Evolutionary conservation across 108 stramenopile species (phyloP).

Genomic region (Pinguiococcus pyrenoidosus): DNA sequence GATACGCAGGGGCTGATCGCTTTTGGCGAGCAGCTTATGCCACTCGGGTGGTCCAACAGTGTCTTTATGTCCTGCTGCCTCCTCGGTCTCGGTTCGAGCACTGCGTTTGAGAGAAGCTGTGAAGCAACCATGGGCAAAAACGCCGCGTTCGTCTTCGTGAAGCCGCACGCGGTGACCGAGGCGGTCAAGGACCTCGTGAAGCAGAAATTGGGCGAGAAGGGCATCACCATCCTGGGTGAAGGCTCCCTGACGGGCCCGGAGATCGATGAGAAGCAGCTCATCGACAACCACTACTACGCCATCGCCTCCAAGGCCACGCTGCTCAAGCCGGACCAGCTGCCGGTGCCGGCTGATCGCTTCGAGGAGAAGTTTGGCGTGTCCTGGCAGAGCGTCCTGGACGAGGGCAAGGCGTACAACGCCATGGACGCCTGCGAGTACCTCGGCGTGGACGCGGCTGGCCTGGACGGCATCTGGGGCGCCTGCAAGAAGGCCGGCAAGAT

Average conservation of each 20-base stretch:
- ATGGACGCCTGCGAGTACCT: neutral
- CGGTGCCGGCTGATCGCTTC: conserved; percentile 2
- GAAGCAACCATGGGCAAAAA: too few species aligned
- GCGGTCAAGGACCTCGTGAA: neutral
- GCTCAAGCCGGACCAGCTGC: neutral
- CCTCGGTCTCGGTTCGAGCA: too few species aligned
- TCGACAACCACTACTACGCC: conserved; percentile 5
- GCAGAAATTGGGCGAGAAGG: neutral
- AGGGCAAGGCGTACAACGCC: conserved; percentile 2
- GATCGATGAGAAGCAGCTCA: neutral
- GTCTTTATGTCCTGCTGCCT: too few species aligned
- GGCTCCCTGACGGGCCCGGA: neutral
- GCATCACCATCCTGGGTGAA: neutral
- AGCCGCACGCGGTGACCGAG: neutral
- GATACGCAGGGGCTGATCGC: too few species aligned
- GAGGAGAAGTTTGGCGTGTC: neutral
- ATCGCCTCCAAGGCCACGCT: conserved; percentile 6
- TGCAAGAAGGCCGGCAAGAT: neutral
- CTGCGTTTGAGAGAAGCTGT: too few species aligned
- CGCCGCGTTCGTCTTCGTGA: conserved; percentile 3
- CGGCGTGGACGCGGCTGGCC: neutral
- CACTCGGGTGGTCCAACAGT: too few species aligned
- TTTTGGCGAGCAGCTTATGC: too few species aligned
- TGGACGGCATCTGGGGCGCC: conserved; percentile 1
- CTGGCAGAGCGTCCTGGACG: neutral